Conservation (phyloP, 148 eudicot species). For the Arbutus unedo region DNA sequence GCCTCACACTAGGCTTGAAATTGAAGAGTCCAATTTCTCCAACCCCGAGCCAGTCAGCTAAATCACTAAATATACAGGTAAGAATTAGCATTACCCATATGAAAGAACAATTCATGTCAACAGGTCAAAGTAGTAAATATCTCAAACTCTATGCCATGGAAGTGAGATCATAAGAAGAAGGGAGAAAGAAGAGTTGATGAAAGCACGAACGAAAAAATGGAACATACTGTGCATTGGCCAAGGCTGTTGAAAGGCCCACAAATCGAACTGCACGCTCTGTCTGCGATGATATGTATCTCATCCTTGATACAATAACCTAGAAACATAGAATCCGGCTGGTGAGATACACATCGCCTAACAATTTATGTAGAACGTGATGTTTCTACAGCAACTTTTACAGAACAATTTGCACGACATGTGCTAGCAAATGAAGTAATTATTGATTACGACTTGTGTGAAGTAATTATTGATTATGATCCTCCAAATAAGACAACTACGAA, state of each 20-base stretch:
- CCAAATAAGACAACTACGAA: not conserved
- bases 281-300: conserved; percentile 98
- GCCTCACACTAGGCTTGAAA: conserved; percentile 98
- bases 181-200: conserved; percentile 4
- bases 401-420: not conserved
- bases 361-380: not conserved
- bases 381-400: not conserved
- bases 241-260: conserved; percentile 96
- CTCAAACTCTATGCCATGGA: not conserved
- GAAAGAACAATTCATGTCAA: not conserved
- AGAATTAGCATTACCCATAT: not conserved
- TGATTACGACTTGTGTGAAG: not conserved
- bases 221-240: conserved; percentile 93
- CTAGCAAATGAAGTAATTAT: conserved; percentile 13
- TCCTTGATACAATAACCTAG: conserved; percentile 95
- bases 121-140: not conserved
- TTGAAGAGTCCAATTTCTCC: conserved; percentile 84
- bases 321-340: conserved; percentile 14
- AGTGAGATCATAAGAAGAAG: conserved; percentile 11
- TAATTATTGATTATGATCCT: not conserved
- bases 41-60: conserved; percentile 98
- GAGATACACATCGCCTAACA: conserved; percentile 6
- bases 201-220: conserved; percentile 4
- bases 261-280: conserved; percentile 88
- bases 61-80: conserved; percentile 46